Base-by-base conservation (phyloP, 1,284 basidiomycete species). In the Sanguinoderma infundibulare region DNA sequence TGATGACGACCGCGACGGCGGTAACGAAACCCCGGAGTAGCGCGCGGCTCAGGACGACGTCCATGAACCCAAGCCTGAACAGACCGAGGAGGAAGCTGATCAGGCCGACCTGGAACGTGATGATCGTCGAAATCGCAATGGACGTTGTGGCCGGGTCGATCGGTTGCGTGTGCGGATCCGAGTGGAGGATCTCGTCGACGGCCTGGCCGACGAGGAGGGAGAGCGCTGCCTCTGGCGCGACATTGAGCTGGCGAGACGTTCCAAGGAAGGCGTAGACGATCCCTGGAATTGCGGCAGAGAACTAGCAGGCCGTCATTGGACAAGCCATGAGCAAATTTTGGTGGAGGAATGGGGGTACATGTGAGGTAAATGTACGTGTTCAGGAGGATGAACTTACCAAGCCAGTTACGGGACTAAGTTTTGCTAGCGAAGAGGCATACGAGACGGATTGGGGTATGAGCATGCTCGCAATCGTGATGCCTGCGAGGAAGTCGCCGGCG, bases 381-480 rank as follows among this genome's bases (percentile, higher is more conserved):
- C n/a, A n/a, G n/a, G n/a, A n/a, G n/a, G n/a, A n/a, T n/a, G n/a
- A 20, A 22, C 49, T 35, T 12, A 96, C 95, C 68, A 98, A 78
- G 50, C 96, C 96, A 40, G 92, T 85, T 0, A 92, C 85, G 24
- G 95, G 93, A 65, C 85, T 90, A 39, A 96, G 78, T 63, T 89
- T 86, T 9, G 95, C 95, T 6, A 98, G 79, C 3, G 92, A 90
- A 1, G 90, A 89, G 3, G 95, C 95, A 73, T 98, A 98, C 69
- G 92, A 94, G 76, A 98, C 92, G 1, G 92, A 94, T 74, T 95
- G 94, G 3, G 96, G 96, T 66, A 98, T 93, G 51, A 98, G 82
- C 78, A 98, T 89, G 62, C 91, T 94, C 8, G 95, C 92, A 7
- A 97, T 87, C 0, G 95, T 96, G 17, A 96, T 71, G 4, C 95